These are phyloP conservation scores for Globisporangium yorkense DNA, from an alignment of 352 stramenopile genomes.

Conservation along the genomic window DNA sequence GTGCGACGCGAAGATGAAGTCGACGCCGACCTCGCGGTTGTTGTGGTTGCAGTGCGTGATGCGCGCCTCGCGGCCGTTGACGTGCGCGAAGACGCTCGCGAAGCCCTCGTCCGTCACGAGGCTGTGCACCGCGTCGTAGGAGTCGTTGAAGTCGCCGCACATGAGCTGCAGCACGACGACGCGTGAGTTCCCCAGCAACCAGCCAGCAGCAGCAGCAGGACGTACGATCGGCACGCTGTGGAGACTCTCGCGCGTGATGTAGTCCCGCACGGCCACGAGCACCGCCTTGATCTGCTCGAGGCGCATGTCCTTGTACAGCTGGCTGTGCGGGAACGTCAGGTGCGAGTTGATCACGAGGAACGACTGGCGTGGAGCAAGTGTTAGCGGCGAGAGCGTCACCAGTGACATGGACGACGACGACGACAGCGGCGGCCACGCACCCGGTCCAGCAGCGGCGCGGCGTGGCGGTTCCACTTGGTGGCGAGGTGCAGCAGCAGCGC, in stretches of 20 bases:
- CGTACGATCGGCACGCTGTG: slow-evolving; percentile 61
- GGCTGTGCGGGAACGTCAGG: slow-evolving; percentile 78
- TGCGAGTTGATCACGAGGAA: slow-evolving; percentile 84
- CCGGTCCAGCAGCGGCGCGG: slow-evolving; percentile 39
- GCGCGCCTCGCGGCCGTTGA: slow-evolving; percentile 71
- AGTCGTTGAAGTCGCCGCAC: slow-evolving; percentile 86
- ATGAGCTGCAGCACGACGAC: slow-evolving; percentile 31
- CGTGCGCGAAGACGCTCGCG: slow-evolving; percentile 60
- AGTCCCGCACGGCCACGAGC: slow-evolving; percentile 61
- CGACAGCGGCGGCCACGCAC: slow-evolving; percentile 14
- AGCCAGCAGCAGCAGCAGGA: neutral
- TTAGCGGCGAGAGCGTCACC: neutral
- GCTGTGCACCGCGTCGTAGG: slow-evolving; percentile 76
- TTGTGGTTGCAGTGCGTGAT: slow-evolving; percentile 89
- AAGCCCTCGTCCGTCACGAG: slow-evolving; percentile 71
- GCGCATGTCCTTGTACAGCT: slow-evolving; percentile 74
- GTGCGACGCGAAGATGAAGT: slow-evolving; percentile 80
- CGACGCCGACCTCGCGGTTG: slow-evolving; percentile 81
- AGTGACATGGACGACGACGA: neutral
- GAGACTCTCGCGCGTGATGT: slow-evolving; percentile 52
- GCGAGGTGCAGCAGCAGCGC: slow-evolving; percentile 78
- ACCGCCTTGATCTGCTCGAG: slow-evolving; percentile 80
- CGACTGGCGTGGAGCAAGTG: slow-evolving; percentile 24
- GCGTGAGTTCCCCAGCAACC: neutral
- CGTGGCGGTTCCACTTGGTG: slow-evolving; percentile 68